These are phyloP conservation scores for Globisporangium nodosum DNA, from an alignment of 352 stramenopile species.

Conservation along the genomic window DNA sequence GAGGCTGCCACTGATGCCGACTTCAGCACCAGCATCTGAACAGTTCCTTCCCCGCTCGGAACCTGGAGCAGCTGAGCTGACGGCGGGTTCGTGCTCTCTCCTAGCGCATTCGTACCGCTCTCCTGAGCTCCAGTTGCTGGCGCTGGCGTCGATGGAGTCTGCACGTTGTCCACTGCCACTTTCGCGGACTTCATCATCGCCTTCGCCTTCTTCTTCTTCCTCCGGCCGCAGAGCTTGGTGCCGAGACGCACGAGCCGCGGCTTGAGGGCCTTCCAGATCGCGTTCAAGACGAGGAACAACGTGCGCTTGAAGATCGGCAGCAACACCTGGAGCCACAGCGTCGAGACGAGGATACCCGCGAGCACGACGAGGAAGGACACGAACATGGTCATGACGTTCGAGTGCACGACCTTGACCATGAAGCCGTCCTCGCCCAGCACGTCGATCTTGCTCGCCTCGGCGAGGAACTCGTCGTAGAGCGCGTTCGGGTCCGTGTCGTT, in stretches of 20 bases:
- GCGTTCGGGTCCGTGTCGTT: constrained; percentile 21
- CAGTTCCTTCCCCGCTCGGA: not conserved
- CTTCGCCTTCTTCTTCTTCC: not conserved
- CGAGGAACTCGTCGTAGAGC: constrained; percentile 37
- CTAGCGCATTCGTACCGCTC: no score
- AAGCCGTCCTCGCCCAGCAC: constrained; percentile 46
- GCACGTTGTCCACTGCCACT: constrained; percentile 1
- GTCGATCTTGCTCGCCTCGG: constrained; percentile 37
- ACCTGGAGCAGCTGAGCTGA: not conserved
- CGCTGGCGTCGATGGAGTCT: not conserved
- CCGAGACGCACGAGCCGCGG: not conserved
- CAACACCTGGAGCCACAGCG: constrained; percentile 42
- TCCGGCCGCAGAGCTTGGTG: not conserved
- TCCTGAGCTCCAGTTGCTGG: not conserved
- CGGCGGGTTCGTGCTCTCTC: not conserved
- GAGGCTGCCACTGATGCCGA: not conserved
- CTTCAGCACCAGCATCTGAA: constrained; percentile 1
- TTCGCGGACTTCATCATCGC: not conserved
- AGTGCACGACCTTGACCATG: constrained; percentile 62
- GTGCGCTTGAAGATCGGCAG: constrained; percentile 43
- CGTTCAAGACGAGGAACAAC: constrained; percentile 21
- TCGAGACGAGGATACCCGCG: constrained; percentile 27
- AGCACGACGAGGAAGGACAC: constrained; percentile 54
- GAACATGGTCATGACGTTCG: constrained; percentile 72
- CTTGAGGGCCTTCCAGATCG: constrained; percentile 1